A percentile compares a stretch with the other conserved stretches of the same genome.
These are phyloP conservation scores for Dalbergia cultrata DNA, from an alignment of 306 rosid genomes.

Conservation along the genomic window DNA sequence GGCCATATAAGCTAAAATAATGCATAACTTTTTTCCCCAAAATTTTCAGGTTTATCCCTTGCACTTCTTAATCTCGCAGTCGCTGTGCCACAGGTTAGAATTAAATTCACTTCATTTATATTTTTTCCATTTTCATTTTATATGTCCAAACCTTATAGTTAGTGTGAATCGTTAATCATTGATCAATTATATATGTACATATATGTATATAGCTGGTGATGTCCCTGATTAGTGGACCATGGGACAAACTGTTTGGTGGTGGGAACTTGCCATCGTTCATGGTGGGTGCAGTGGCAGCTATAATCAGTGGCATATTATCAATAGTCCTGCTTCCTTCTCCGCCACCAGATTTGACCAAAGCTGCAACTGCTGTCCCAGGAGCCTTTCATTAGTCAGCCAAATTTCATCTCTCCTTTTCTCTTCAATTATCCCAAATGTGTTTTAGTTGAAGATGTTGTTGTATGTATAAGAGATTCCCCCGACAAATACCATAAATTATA, in stretches of 20 bases:
- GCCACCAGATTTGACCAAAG: not conserved
- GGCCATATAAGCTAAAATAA: too few relatives aligned
- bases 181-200: not conserved
- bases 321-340: not conserved
- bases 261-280: slow-evolving; percentile 2
- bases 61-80: slow-evolving; percentile 2
- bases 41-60: slow-evolving; percentile 1
- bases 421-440: too few relatives aligned
- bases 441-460: not conserved
- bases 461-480: too few relatives aligned
- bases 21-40: not conserved
- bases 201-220: not conserved
- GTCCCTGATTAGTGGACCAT: not conserved
- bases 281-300: not conserved
- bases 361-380: not conserved
- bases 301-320: not conserved
- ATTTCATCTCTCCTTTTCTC: too few relatives aligned
- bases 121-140: not conserved
- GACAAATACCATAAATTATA: too few relatives aligned
- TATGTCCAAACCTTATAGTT: not conserved
- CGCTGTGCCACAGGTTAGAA: not conserved
- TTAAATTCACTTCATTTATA: not conserved
- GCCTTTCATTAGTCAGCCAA: not conserved
- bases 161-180: not conserved
- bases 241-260: not conserved